phyloP scores from a whole-genome alignment of 495 filamentous ascomycete species.

The Penicillium macrosclerotiorum region DNA sequence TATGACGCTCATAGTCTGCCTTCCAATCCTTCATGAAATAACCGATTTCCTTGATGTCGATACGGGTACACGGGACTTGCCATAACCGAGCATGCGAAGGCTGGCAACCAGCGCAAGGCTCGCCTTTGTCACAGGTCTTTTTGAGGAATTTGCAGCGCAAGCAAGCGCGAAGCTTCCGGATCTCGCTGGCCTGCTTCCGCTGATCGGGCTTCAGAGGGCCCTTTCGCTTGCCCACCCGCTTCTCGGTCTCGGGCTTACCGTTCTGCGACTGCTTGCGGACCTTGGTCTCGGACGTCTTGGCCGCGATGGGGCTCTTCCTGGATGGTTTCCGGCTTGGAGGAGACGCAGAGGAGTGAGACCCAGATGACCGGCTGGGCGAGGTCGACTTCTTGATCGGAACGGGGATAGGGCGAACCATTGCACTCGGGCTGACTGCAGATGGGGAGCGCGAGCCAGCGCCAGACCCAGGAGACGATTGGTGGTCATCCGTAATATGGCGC shows the following conservation, averaged over 20 bases:
- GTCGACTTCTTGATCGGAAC: constrained; percentile 68
- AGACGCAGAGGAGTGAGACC: constrained; percentile 60
- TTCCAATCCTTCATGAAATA: constrained; percentile 99
- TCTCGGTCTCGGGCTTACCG: constrained; percentile 79
- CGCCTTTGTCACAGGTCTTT: constrained; percentile 95
- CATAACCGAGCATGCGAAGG: constrained; percentile 88
- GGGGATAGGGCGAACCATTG: constrained; percentile 60
- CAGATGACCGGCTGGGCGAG: constrained; percentile 56
- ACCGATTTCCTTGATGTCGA: constrained; percentile 94
- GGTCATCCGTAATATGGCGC: constrained; percentile 29
- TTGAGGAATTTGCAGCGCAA: constrained; percentile 97
- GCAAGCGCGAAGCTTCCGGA: constrained; percentile 86
- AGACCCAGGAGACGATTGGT: constrained; percentile 39
- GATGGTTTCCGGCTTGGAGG: constrained; percentile 64
- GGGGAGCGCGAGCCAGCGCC: constrained; percentile 42
- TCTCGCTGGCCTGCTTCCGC: constrained; percentile 90
- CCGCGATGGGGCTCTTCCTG: constrained; percentile 71
- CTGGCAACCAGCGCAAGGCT: constrained; percentile 89
- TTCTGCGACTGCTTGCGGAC: constrained; percentile 69
- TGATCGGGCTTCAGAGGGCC: constrained; percentile 90
- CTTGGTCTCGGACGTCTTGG: constrained; percentile 77
- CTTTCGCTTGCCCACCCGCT: constrained; percentile 82
- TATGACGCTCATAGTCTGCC: constrained; percentile 88
- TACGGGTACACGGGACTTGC: constrained; percentile 93
- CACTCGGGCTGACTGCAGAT: constrained; percentile 63